phyloP scores from a whole-genome alignment of 331 rosid genomes.

The Acacia pycnantha region DNA sequence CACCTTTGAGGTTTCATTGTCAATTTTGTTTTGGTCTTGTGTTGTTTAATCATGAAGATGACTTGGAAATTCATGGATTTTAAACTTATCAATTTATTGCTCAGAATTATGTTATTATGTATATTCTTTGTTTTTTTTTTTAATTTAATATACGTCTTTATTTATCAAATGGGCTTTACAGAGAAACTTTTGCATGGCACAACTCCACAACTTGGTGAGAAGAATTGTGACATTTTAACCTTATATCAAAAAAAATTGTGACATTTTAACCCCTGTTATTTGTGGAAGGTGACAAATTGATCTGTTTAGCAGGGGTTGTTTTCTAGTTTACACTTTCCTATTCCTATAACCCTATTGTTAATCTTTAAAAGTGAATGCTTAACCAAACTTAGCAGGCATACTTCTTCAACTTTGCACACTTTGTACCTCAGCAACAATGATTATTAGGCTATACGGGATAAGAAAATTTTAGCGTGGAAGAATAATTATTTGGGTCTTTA shows the following conservation, averaged over 20 bases:
- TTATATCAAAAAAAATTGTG: neutral
- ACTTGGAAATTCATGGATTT: neutral
- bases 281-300: neutral
- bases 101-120: neutral
- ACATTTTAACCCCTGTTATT: neutral
- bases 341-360: neutral
- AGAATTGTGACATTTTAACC: neutral
- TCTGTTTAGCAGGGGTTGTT: neutral
- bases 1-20: neutral
- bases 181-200: neutral
- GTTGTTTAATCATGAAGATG: neutral
- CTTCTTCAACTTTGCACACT: constrained; percentile 5
- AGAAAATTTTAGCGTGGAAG: too few species aligned
- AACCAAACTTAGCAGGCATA: constrained; percentile 4
- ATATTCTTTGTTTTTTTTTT: too few species aligned
- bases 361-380: neutral
- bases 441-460: too few species aligned
- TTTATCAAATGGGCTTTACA: neutral
- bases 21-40: neutral
- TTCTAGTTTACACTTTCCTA: constrained; percentile 12
- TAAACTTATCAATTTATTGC: neutral
- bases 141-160: neutral
- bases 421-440: neutral
- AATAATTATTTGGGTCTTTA: constrained; percentile 1
- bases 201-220: constrained; percentile 1